These are phyloP conservation scores for Nemophila menziesii DNA, from an alignment of 257 asterid species.

Conservation along the genomic window DNA sequence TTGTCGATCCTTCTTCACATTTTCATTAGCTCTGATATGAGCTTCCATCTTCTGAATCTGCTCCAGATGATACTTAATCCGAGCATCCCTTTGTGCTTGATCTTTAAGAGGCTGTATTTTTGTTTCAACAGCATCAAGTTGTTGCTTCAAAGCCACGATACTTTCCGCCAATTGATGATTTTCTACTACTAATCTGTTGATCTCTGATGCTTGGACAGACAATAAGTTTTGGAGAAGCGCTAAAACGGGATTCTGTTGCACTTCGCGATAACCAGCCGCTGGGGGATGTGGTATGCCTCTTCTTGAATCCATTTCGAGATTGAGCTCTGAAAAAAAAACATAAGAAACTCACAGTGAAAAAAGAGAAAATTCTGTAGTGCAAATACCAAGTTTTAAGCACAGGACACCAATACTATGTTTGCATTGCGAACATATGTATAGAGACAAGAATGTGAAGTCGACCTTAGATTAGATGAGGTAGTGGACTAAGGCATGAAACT, in stretches of 20 bases:
- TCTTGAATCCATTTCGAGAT: constrained; percentile 44
- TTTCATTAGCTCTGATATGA: constrained; percentile 39
- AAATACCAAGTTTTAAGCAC: background rate
- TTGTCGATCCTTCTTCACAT: constrained; percentile 39
- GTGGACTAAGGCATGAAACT: no score
- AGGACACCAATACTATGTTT: no score
- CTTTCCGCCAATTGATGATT: constrained; percentile 55
- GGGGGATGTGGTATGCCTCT: constrained; percentile 38
- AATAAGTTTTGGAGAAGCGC: constrained; percentile 31
- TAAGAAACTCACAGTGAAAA: background rate
- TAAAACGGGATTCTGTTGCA: constrained; percentile 26
- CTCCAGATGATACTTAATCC: constrained; percentile 53
- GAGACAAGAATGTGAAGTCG: no score
- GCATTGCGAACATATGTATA: no score
- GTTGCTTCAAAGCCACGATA: constrained; percentile 48
- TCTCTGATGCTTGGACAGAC: constrained; percentile 46
- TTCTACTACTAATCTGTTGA: constrained; percentile 49
- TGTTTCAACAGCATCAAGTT: constrained; percentile 37
- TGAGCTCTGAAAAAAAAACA: background rate
- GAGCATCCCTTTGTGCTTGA: constrained; percentile 64
- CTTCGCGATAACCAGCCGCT: constrained; percentile 29
- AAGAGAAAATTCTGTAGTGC: background rate
- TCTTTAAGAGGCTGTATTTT: constrained; percentile 53
- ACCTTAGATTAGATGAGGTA: no score
- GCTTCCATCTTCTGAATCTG: constrained; percentile 54